A percentile compares a stretch with the other conserved stretches of the same genome.
Evolutionary conservation across 2,329 filamentous ascomycete species (phyloP).

Genomic region (Penicillium sp.): DNA sequence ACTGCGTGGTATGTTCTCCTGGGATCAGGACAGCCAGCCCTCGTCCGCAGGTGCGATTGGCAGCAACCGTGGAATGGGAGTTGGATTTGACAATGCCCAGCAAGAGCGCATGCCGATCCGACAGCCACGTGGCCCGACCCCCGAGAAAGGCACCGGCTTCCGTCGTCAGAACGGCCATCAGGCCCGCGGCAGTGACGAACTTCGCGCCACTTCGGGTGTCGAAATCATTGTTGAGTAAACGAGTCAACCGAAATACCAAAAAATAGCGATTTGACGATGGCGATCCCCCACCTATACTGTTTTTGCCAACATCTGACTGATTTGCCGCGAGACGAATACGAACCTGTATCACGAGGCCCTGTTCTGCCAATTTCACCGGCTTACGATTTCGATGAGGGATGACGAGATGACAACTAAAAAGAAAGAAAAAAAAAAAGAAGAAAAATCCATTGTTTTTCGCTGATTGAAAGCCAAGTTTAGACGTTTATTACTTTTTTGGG

Average conservation of each 20-base stretch:
- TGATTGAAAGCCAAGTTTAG: conserved; percentile 42
- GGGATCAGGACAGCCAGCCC: conserved; percentile 54
- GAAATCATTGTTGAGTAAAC: conserved; percentile 64
- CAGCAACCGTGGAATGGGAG: conserved; percentile 62
- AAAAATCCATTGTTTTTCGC: conserved; percentile 36
- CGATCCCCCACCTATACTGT: conserved; percentile 25
- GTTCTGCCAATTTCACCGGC: conserved; percentile 39
- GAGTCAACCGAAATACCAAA: conserved; percentile 4
- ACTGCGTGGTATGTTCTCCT: conserved; percentile 60
- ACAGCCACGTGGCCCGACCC: conserved; percentile 61
- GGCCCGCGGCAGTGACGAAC: conserved; percentile 61
- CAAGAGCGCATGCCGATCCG: conserved; percentile 57
- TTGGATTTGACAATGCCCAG: conserved; percentile 56
- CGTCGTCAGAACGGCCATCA: conserved; percentile 62
- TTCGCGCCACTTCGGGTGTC: conserved; percentile 59
- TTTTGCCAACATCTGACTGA: conserved; percentile 36
- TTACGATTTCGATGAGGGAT: conserved; percentile 51
- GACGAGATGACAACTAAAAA: conserved; percentile 44
- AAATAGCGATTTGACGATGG: conserved; percentile 24
- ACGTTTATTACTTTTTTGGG: conserved; percentile 40
- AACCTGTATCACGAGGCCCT: conserved; percentile 42
- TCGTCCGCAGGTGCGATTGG: conserved; percentile 58
- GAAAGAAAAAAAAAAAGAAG: conserved; percentile 30
- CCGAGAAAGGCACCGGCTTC: conserved; percentile 59
- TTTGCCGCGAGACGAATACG: conserved; percentile 43